Base-by-base conservation (phyloP, 2,329 filamentous ascomycete genomes). In the Tolypocladium nubicola region DNA sequence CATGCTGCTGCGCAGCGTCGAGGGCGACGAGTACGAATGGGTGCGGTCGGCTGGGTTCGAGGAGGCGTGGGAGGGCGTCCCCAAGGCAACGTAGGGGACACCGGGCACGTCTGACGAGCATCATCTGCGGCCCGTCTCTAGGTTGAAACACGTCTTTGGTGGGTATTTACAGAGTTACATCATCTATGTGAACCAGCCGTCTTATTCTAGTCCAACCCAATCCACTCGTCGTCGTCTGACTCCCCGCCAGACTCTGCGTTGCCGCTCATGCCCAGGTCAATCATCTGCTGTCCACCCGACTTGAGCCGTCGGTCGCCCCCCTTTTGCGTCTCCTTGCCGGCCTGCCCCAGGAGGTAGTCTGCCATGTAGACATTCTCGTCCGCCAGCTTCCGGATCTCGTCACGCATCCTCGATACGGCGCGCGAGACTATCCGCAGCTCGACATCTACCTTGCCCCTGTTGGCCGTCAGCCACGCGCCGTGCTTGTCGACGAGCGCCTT, bases 361-460 rank as follows among this genome's bases (percentile, higher is more conserved):
- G 97, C 85, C 71, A 88, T 88, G 74, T 96, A 95, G 55, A 88
- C 79, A 66, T 97, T 97, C 70, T 92, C 88, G 64, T 97, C 91
- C 0, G 89, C 89, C 61, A 97, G 73, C 63, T 85, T 83, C 70
- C 90, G 84, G 60, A 97, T 82, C 67, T 96, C 92, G 58, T 88
- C 85, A 62, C 89, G 83, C 74, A 97, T 90, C 66, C 85, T 85
- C 45, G 83, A 80, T 19, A 97, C 82, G 6, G 90, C 91, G 60
- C 91, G 84, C 60, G 90, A 86, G 9, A 97, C 86, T 38, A 90
- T 82, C 40, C 94, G 82, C 61, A 97, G 75, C 72, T 97, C 94
- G 2, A 93, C 82, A 41, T 93, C 90, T 39, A 94, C 85, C 64
- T 88, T 86, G 55, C 83, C 87, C 26, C 87, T 80, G 69, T 93